Evolutionary conservation across 805 yeast genomes (phyloP).

Genomic region (Wickerhamiella sorbophila): DNA sequence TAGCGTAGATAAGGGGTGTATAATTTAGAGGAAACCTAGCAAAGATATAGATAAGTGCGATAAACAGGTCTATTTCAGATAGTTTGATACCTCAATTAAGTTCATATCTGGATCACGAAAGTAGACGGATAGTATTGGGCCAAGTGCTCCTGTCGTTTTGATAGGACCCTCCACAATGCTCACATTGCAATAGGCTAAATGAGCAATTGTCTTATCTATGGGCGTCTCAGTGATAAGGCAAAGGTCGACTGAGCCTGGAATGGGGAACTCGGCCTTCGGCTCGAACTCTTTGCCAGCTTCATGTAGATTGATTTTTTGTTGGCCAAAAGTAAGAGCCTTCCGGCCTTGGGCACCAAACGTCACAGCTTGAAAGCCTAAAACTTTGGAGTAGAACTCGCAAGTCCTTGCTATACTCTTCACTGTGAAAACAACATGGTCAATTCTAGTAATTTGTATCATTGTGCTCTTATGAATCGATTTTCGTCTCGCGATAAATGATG

Average conservation of each 20-base stretch:
- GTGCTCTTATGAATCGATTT: too few species aligned
- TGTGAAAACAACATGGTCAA: not conserved
- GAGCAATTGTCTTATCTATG: not conserved
- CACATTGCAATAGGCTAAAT: not conserved
- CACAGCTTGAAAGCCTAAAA: not conserved
- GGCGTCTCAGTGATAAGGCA: not conserved
- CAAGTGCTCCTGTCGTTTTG: not conserved
- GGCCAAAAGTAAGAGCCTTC: not conserved
- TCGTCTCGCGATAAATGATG: too few species aligned
- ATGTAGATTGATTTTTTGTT: not conserved
- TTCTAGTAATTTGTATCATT: not conserved
- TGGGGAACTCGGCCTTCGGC: not conserved
- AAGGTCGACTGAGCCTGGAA: not conserved
- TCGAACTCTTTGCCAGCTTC: slow-evolving; percentile 1
- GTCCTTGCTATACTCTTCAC: not conserved
- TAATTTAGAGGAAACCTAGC: too few species aligned
- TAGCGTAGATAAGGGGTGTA: too few species aligned
- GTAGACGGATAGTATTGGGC: not conserved
- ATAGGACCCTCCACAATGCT: not conserved
- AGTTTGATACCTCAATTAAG: not conserved
- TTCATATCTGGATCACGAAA: not conserved
- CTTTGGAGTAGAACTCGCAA: not conserved
- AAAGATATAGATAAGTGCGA: too few species aligned
- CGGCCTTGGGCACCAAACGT: not conserved
- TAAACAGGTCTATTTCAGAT: too few species aligned